phyloP scores from a whole-genome alignment of 768 basidiomycete genomes.

The Suillus lakei region DNA sequence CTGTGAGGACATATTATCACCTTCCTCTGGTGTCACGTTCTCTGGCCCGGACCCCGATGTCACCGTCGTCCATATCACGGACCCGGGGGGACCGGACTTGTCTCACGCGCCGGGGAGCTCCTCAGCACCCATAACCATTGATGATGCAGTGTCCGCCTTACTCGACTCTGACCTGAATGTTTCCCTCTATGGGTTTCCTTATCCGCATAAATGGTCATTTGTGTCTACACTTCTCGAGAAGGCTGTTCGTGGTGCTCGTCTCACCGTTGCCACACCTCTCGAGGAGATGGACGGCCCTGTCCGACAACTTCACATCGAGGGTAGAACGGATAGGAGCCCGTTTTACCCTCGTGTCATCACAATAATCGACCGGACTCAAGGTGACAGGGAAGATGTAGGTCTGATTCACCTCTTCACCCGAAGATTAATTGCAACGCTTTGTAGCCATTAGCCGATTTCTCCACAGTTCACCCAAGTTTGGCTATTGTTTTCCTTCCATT shows the following conservation, averaged over 20 bases:
- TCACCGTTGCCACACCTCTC: slow-evolving; percentile 29
- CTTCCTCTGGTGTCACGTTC: slow-evolving; percentile 36
- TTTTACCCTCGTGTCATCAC: slow-evolving; percentile 39
- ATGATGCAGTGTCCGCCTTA: slow-evolving; percentile 23
- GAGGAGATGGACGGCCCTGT: slow-evolving; percentile 26
- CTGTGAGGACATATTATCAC: slow-evolving; percentile 54
- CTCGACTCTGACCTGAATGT: slow-evolving; percentile 57
- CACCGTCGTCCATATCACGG: slow-evolving; percentile 20
- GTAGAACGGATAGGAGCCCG: slow-evolving; percentile 27
- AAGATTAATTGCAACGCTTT: slow-evolving; percentile 34
- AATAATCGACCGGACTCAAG: slow-evolving; percentile 42
- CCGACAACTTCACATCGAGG: slow-evolving; percentile 30
- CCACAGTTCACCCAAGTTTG: slow-evolving; percentile 56
- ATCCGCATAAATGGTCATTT: slow-evolving; percentile 63
- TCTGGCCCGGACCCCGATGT: slow-evolving; percentile 23
- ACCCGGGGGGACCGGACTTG: slow-evolving; percentile 42
- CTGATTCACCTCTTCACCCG: slow-evolving; percentile 16
- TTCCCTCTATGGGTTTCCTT: slow-evolving; percentile 67
- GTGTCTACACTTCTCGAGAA: slow-evolving; percentile 63
- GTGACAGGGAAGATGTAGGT: slow-evolving; percentile 33
- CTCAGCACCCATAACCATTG: slow-evolving; percentile 23
- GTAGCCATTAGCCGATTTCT: slow-evolving; percentile 46
- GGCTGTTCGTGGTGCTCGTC: slow-evolving; percentile 44
- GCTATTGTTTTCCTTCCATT: slow-evolving; percentile 72
- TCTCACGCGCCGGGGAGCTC: slow-evolving; percentile 42